Evolutionary conservation across 2,329 filamentous ascomycete genomes (phyloP).

Genomic region (Laburnicola sp.): DNA sequence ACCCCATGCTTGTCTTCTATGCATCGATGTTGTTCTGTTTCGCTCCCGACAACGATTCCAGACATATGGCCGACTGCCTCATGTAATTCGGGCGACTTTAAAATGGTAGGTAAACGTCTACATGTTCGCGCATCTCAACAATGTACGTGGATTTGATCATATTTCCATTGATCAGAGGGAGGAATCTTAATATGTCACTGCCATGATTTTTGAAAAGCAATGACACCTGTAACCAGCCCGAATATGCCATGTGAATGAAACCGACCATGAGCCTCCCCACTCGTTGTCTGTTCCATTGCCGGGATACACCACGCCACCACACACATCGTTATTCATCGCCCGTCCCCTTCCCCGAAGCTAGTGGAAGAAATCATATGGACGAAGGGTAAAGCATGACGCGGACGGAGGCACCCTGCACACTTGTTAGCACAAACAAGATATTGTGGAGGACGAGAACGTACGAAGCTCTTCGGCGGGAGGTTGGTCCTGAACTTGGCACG

Average conservation of each 20-base stretch:
- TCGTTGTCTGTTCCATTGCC: constrained; percentile 35
- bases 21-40: too few relatives aligned
- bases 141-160: constrained; percentile 35
- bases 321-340: constrained; percentile 29
- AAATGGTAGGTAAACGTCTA: too few relatives aligned
- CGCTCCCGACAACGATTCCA: too few relatives aligned
- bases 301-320: constrained; percentile 33
- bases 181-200: constrained; percentile 46
- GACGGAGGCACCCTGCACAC: constrained; percentile 62
- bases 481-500: constrained; percentile 93
- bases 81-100: too few relatives aligned
- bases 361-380: constrained; percentile 50
- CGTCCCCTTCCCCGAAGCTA: constrained; percentile 28
- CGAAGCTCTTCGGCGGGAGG: constrained; percentile 78
- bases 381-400: constrained; percentile 88
- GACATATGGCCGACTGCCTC: too few relatives aligned
- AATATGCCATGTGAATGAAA: constrained; percentile 43
- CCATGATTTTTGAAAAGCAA: constrained; percentile 41
- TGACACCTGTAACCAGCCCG: constrained; percentile 45
- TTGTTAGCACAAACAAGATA: constrained; percentile 9
- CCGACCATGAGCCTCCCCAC: constrained; percentile 36
- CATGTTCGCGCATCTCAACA: too few relatives aligned
- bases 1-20: too few relatives aligned
- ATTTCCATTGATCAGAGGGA: constrained; percentile 43
- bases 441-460: constrained; percentile 57